Base-by-base conservation (phyloP, 2,329 filamentous ascomycete genomes). In the Ciborinia camelliae region DNA sequence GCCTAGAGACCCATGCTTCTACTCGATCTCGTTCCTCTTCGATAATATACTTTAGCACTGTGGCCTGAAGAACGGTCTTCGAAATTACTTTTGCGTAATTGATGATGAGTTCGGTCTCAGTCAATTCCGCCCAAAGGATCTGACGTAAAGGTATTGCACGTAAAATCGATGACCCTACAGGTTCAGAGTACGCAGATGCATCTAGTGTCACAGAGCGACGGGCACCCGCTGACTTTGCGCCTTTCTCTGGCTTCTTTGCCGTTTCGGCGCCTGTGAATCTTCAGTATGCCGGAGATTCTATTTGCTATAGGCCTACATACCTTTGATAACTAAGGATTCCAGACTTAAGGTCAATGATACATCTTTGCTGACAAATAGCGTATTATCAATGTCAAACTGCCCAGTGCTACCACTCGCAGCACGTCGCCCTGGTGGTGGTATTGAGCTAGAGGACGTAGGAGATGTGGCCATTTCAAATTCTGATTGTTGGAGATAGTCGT, bases 1-100 rank as follows among this genome's bases (percentile, higher is more conserved):
- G 81, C 57, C 78, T 79, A 41, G 82, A 80, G 48, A 87, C 78
- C 86, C 91, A 96, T 63, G 62, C 39, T 64, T 10, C 58, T 68
- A 0, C 63, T 79, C 0, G 68, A 72, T 15, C 75, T 69, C 4
- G 73, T 77, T 1, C 53, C 10, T 55, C 52, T 75, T 81, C 8
- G 76, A 80, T 68, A 79, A 76, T 76, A 78, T 80, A 70, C 76
- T 75, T 64, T 65, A 75, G 0, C 76, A 78, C 54, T 69, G 67
- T 2, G 75, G 64, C 43, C 45, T 53, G 51, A 41, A 66, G n/a
- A 32, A 30, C 14, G 18, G 43, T 43, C 15, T 59, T 58, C 10
- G 64, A 66, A 57, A 47, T 10, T 14, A 43, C 51, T 41, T 64
- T 64, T 45, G 61, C 64, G 39, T 66, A 59, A 35, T 43, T 55